phyloP scores from a whole-genome alignment of 331 rosid species.

The Prunus yedoensis region DNA sequence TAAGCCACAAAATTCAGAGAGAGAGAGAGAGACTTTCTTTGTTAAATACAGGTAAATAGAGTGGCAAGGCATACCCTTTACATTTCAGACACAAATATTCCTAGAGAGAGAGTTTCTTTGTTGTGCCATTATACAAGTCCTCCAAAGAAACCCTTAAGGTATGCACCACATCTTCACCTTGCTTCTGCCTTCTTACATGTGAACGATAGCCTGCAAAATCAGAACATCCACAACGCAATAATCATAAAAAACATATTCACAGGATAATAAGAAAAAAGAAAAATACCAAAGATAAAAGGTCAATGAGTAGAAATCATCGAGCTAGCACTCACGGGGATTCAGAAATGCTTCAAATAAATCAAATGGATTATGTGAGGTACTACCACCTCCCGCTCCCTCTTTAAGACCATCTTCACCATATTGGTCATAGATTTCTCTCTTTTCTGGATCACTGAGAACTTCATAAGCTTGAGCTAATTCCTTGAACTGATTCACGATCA shows the following conservation, averaged over 20 bases:
- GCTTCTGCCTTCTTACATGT: slow-evolving; percentile 65
- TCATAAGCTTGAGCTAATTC: slow-evolving; percentile 77
- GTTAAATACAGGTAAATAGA: background rate
- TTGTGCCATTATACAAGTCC: slow-evolving; percentile 62
- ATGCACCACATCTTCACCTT: slow-evolving; percentile 75
- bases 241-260: slow-evolving; percentile 13
- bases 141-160: slow-evolving; percentile 71
- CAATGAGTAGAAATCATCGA: background rate
- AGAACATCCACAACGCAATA: slow-evolving; percentile 3
- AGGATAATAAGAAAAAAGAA: background rate
- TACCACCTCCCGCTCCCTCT: slow-evolving; percentile 62
- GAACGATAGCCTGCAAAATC: slow-evolving; percentile 45
- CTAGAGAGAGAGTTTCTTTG: slow-evolving; percentile 68
- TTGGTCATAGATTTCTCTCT: slow-evolving; percentile 66
- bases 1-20: background rate
- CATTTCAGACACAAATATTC: slow-evolving; percentile 55
- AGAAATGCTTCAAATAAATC: slow-evolving; percentile 69
- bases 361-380: slow-evolving; percentile 60
- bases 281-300: background rate
- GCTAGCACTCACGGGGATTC: slow-evolving; percentile 32
- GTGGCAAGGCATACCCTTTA: slow-evolving; percentile 60
- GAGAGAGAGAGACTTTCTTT: too few relatives aligned
- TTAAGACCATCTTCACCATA: slow-evolving; percentile 80
- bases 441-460: slow-evolving; percentile 67
- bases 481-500: slow-evolving; percentile 53